Percentiles rank a stretch among this genome's conserved stretches.
Conservation (phyloP, 2,329 filamentous ascomycete genomes). For the Paraphaeosphaeria minitans region DNA sequence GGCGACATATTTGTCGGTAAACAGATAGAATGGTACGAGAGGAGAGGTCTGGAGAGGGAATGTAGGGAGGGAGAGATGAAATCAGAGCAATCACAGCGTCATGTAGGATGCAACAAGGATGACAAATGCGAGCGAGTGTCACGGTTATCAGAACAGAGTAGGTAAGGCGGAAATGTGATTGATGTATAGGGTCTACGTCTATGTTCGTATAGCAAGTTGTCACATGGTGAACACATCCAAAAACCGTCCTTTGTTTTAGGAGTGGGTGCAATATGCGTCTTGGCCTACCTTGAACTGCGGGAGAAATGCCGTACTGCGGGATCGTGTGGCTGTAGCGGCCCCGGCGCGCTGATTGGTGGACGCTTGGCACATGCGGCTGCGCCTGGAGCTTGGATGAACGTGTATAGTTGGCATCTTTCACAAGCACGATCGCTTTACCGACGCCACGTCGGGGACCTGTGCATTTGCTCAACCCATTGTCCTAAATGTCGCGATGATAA, state of each 20-base stretch:
- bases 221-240: not conserved
- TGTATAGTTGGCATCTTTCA: constrained; percentile 43
- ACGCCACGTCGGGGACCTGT: constrained; percentile 18
- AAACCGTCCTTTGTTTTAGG: not conserved
- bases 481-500: constrained; percentile 41
- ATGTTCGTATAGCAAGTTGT: not conserved
- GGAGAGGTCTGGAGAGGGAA: not conserved
- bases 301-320: not conserved
- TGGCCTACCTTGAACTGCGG: not conserved
- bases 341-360: constrained; percentile 35
- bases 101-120: constrained; percentile 7
- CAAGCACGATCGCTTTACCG: constrained; percentile 28
- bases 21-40: not conserved
- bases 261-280: not conserved
- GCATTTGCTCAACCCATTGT: constrained; percentile 17
- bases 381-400: constrained; percentile 26
- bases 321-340: constrained; percentile 8
- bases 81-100: constrained; percentile 3
- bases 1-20: constrained; percentile 19
- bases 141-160: not conserved
- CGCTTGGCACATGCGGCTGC: constrained; percentile 23
- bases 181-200: no score
- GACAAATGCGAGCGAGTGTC: constrained; percentile 7
- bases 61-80: constrained; percentile 4
- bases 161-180: no score